Evolutionary conservation across 108 stramenopile genomes (phyloP), one percentile per base, ranked within the genome.

Genomic region (Fragilaria radians): DNA sequence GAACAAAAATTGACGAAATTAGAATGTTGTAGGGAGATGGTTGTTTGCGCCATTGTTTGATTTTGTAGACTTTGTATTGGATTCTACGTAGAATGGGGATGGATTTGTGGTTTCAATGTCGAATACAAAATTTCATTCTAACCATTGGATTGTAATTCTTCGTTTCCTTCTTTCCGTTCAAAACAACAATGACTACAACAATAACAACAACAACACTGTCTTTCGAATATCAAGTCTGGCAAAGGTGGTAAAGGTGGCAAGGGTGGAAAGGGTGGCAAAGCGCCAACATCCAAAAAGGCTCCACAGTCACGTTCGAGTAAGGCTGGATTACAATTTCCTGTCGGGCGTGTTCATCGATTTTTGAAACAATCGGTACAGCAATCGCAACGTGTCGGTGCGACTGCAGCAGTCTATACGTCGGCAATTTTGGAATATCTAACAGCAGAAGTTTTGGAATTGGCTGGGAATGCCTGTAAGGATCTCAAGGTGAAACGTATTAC

Each of bases 401-500:
- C 98, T 1, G 96, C 97, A 19, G 98, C 98, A 49, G 98, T 99
- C 22, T 99, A 99, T 92, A 96, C 98, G 31, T 94, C 97, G 4
- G 98, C 98, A 33, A 99, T 99, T 66, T 77, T 99, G 46, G 98
- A 99, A 83, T 99, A 99, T 75, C 84, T 99, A 26, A 98, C 97
- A 0, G 98, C 98, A 22, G 98, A 99, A 73, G 98, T 98, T 48
- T 84, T 99, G 54, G 98, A 99, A 88, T 76, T 99, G 54, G 98
- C 98, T 32, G 94, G 97, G 22, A 98, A 98, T 71, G 98, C 98
- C 34, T 99, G 97, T 75, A 99, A 99, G 82, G 98, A 99, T 79
- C 85, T 99, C 54, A 99, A 99, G 84, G 96, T 99, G 55, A 99
- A 99, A 88, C 97, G 98, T 85, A 99, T 99, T 85, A 99, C 98